Percentiles rank a stretch among this genome's conserved stretches.
Conservation (phyloP, 805 yeast genomes). For the Isabelozyma heimii region DNA sequence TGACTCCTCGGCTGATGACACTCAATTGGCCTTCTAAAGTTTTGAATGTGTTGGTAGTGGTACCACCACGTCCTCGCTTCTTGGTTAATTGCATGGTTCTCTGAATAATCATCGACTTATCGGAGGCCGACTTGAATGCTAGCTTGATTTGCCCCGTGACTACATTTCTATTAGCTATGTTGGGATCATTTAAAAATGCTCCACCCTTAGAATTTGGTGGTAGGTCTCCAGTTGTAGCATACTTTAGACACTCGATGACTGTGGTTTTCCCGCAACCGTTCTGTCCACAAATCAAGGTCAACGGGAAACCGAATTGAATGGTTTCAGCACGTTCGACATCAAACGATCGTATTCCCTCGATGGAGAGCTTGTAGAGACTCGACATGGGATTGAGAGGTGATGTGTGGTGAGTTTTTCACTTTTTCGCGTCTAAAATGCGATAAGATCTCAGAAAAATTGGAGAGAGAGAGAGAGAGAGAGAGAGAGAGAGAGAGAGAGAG, state of each 20-base stretch:
- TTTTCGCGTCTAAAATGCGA: not conserved
- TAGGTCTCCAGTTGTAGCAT: slow-evolving; percentile 91
- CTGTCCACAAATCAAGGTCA: slow-evolving; percentile 91
- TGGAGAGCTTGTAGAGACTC: slow-evolving; percentile 41
- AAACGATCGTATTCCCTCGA: slow-evolving; percentile 89
- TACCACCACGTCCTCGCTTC: slow-evolving; percentile 45
- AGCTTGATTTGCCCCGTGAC: slow-evolving; percentile 89
- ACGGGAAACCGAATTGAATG: slow-evolving; percentile 83
- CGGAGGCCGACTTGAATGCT: slow-evolving; percentile 73
- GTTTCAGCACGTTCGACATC: slow-evolving; percentile 82
- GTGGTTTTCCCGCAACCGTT: slow-evolving; percentile 98
- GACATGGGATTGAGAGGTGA: slow-evolving; percentile 26
- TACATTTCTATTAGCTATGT: slow-evolving; percentile 67
- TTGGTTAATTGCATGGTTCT: slow-evolving; percentile 75
- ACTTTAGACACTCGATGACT: slow-evolving; percentile 88
- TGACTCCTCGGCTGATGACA: slow-evolving; percentile 61
- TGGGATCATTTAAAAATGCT: slow-evolving; percentile 93
- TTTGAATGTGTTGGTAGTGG: slow-evolving; percentile 61
- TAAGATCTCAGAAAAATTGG: not conserved
- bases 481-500: too few species aligned
- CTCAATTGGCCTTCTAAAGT: slow-evolving; percentile 87
- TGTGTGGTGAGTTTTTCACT: not conserved
- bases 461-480: not conserved
- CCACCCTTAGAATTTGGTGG: slow-evolving; percentile 97
- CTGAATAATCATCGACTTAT: slow-evolving; percentile 79